Evolutionary conservation across 768 basidiomycete species (phyloP).

Genomic region (Tulasnella calospora): DNA sequence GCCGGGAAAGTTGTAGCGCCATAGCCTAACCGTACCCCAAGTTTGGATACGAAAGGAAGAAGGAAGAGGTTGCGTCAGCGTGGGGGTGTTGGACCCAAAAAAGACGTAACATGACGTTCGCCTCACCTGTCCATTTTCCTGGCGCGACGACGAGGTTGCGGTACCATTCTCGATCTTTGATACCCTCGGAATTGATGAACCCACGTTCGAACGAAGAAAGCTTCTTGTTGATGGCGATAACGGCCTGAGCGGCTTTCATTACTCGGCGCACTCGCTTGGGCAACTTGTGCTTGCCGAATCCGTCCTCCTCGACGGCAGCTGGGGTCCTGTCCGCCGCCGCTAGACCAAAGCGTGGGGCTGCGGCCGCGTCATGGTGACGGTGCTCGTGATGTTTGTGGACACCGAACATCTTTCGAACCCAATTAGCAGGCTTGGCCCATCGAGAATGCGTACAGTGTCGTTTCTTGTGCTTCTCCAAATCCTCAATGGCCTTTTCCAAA

Average conservation of each 20-base stretch:
- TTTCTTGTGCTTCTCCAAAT: slow-evolving; percentile 30
- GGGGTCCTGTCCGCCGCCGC: background rate
- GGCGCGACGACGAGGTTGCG: slow-evolving; percentile 80
- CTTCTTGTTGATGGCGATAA: slow-evolving; percentile 50
- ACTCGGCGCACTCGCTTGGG: slow-evolving; percentile 57
- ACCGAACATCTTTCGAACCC: slow-evolving; percentile 28
- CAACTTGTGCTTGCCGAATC: slow-evolving; percentile 37
- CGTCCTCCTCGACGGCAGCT: background rate
- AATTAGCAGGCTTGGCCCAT: slow-evolving; percentile 20
- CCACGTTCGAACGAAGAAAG: slow-evolving; percentile 70
- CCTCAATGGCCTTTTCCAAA: slow-evolving; percentile 37
- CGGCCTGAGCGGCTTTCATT: slow-evolving; percentile 35
- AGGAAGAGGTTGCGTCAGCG: background rate
- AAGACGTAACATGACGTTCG: background rate
- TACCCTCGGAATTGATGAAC: slow-evolving; percentile 64
- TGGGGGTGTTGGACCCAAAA: background rate
- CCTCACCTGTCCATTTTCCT: slow-evolving; percentile 70
- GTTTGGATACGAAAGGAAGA: background rate
- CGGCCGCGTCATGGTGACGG: background rate
- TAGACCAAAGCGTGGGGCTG: background rate
- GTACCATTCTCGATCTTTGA: slow-evolving; percentile 61
- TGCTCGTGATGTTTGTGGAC: background rate
- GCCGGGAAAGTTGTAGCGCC: slow-evolving; percentile 82
- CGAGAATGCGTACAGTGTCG: slow-evolving; percentile 14
- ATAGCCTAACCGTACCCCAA: slow-evolving; percentile 45